Evolutionary conservation across 2,329 filamentous ascomycete species (phyloP).

Genomic region (Microthyrium microscopicum): DNA sequence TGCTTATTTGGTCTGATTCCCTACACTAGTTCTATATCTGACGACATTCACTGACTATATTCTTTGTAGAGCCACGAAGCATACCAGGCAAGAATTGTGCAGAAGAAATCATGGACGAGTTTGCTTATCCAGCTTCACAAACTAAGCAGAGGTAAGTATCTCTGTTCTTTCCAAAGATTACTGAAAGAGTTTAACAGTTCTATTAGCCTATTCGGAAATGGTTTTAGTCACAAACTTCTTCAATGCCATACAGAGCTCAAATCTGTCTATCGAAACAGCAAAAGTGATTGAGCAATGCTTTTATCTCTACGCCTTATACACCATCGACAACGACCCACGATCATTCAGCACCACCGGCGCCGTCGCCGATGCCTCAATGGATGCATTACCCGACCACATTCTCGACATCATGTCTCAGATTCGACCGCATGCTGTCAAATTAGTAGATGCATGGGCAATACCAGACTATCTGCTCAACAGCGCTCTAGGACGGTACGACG

Average conservation of each 20-base stretch:
- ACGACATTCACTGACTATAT: conserved; percentile 6
- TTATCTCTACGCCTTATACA: conserved; percentile 31
- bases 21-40: no score
- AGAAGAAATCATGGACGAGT: conserved; percentile 31
- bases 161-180: not conserved
- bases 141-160: no score
- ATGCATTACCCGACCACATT: conserved; percentile 24
- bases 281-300: conserved; percentile 26
- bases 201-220: conserved; percentile 29
- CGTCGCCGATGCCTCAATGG: conserved; percentile 23
- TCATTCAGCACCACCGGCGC: conserved; percentile 30
- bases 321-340: conserved; percentile 27
- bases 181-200: not conserved
- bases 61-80: no score
- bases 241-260: conserved; percentile 18
- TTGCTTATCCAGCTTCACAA: conserved; percentile 27
- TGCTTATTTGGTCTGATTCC: conserved; percentile 21
- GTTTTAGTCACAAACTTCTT: conserved; percentile 32
- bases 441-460: conserved; percentile 36
- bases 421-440: conserved; percentile 32
- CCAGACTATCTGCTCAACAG: conserved; percentile 36
- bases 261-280: conserved; percentile 15
- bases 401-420: conserved; percentile 31
- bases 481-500: conserved; percentile 34
- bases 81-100: conserved; percentile 27